phyloP scores from a whole-genome alignment of 2,329 filamentous ascomycete species.

The Aspergillus pseudotamarii region DNA sequence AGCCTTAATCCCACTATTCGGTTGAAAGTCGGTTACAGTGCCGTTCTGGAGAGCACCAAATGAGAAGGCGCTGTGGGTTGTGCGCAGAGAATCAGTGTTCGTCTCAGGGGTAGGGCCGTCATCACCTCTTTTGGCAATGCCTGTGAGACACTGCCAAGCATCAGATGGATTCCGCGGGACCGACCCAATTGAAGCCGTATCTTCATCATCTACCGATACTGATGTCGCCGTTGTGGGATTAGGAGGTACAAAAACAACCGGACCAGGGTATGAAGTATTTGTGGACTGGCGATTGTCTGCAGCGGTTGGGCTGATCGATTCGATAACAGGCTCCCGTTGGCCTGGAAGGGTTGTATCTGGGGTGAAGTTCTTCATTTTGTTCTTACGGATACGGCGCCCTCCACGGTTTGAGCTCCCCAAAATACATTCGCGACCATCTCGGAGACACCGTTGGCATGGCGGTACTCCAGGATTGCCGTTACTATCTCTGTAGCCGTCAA shows the following conservation, averaged over 20 bases:
- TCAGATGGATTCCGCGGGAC: slow-evolving; percentile 52
- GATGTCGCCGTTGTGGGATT: slow-evolving; percentile 33
- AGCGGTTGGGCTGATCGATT: slow-evolving; percentile 28
- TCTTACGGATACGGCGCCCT: slow-evolving; percentile 60
- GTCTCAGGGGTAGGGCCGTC: slow-evolving; percentile 26
- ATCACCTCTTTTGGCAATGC: slow-evolving; percentile 45
- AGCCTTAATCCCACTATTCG: slow-evolving; percentile 38
- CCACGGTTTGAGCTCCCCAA: slow-evolving; percentile 63
- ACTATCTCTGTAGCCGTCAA: slow-evolving; percentile 35
- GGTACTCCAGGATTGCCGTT: slow-evolving; percentile 54
- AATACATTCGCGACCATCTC: slow-evolving; percentile 61
- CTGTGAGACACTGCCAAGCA: slow-evolving; percentile 52
- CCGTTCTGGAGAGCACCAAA: slow-evolving; percentile 32
- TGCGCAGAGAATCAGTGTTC: slow-evolving; percentile 24
- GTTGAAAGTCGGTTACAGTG: slow-evolving; percentile 29
- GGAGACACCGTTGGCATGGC: slow-evolving; percentile 61
- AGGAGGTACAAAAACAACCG: slow-evolving; percentile 38
- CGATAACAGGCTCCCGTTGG: slow-evolving; percentile 30
- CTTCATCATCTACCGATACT: slow-evolving; percentile 39
- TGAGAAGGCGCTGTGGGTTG: slow-evolving; percentile 27
- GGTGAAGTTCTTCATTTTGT: slow-evolving; percentile 44
- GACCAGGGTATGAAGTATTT: slow-evolving; percentile 34
- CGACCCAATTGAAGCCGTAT: slow-evolving; percentile 44
- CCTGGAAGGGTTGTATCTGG: slow-evolving; percentile 26
- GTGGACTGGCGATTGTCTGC: slow-evolving; percentile 30